Percentiles rank a stretch among this genome's conserved stretches.
Conservation (phyloP, 2,329 filamentous ascomycete genomes). For the Monosporascus sp. region DNA sequence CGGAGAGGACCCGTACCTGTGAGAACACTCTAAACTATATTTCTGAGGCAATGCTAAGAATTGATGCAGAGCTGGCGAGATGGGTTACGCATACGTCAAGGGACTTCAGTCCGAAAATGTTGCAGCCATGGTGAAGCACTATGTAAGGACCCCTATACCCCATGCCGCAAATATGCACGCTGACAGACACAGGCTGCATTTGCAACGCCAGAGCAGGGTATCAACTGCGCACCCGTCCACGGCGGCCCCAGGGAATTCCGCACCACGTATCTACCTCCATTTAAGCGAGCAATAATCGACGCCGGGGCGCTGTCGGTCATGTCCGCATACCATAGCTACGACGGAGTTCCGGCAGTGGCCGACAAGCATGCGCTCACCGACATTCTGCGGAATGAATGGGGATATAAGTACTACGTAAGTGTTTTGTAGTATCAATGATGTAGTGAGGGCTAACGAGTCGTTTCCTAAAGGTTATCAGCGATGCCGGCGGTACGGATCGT, state of each 20-base stretch:
- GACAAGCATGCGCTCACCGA: slow-evolving; percentile 62
- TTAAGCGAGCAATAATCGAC: slow-evolving; percentile 67
- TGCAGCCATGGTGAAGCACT: slow-evolving; percentile 71
- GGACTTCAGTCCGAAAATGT: slow-evolving; percentile 61
- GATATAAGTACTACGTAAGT: slow-evolving; percentile 62
- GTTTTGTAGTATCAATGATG: slow-evolving; percentile 4
- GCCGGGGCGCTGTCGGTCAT: slow-evolving; percentile 64
- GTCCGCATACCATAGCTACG: slow-evolving; percentile 71
- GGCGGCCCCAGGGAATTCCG: slow-evolving; percentile 49
- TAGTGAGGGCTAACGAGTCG: background rate
- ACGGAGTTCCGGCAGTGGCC: slow-evolving; percentile 63
- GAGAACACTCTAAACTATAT: slow-evolving; percentile 7
- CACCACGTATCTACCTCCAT: slow-evolving; percentile 52
- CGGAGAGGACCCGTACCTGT: slow-evolving; percentile 63
- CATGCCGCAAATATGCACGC: background rate
- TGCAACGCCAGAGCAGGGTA: slow-evolving; percentile 63
- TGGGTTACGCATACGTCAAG: slow-evolving; percentile 52
- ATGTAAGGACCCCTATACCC: slow-evolving; percentile 34
- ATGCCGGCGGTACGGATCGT: slow-evolving; percentile 67
- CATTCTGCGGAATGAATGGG: slow-evolving; percentile 67
- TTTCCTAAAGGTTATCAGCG: slow-evolving; percentile 44
- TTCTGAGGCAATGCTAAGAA: slow-evolving; percentile 4
- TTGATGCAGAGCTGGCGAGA: slow-evolving; percentile 49
- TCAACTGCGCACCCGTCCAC: slow-evolving; percentile 60
- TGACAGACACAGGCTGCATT: slow-evolving; percentile 46